Evolutionary conservation across 2,329 filamentous ascomycete species (phyloP), one percentile per base, ranked within the genome.

Genomic region (Pseudofabraea citricarpa): DNA sequence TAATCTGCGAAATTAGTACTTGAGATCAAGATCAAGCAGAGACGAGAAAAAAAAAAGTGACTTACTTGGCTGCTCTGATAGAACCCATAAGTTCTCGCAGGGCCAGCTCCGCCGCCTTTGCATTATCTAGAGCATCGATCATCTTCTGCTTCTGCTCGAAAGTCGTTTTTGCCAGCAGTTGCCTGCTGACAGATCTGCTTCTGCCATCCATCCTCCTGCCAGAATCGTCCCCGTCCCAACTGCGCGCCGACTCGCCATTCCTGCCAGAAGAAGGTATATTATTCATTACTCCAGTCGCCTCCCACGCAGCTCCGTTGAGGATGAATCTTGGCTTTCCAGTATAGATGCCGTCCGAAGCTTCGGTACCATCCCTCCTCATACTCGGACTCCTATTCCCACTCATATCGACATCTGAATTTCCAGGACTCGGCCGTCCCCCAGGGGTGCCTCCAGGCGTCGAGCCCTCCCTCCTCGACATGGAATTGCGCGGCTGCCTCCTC

Each of bases 51-150:
- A 12, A 12, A 31, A 15, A 15, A n/a, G 16, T 31, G 16, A 66
- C 80, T 56, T 73, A 90, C 87, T 84, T 89, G 51, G 90, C 90
- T 50, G 90, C 87, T 60, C 86, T 81, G 62, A 90, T 77, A 47
- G 86, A 90, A 56, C 84, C 82, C 43, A 95, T 67, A 35, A 96
- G 71, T 67, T 96, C 91, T 49, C 87, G 74, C 54, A 96, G 66
- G 6, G 91, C 90, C 60, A 96, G 68, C 66, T 95, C 89, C 18
- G 90, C 82, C 5, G 90, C 90, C 51, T 81, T 79, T 16, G 85
- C 84, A n/a, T 80, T 89, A 60, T 96, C 90, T 54, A 78, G 66
- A 27, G 87, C 84, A 56, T 90, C 87, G 36, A 75, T 71, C 51
- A 81, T 60, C 64, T 81, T 75, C 60, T 81, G 74, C 59, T 74